Percentiles rank a stretch among this genome's conserved stretches.
Conservation (phyloP, 768 basidiomycete species). For the Suillus subalutaceus region DNA sequence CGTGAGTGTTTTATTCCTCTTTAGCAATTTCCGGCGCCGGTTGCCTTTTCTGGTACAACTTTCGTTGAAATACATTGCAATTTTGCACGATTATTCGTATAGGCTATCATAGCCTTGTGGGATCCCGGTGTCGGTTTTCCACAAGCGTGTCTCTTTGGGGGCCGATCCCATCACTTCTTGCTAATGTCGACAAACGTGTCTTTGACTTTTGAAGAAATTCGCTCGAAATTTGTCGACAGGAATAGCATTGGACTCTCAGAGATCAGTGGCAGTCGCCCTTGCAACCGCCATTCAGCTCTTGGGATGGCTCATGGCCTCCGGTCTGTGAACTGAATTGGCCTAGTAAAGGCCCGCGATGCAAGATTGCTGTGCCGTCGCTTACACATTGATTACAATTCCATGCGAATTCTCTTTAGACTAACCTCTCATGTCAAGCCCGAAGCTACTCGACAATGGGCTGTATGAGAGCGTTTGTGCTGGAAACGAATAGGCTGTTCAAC, state of each 20-base stretch:
- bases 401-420: slow-evolving; percentile 15
- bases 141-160: slow-evolving; percentile 20
- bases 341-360: neutral
- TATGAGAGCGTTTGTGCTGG: neutral
- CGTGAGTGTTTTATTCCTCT: slow-evolving; percentile 10
- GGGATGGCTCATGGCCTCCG: slow-evolving; percentile 5
- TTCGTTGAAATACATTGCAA: neutral
- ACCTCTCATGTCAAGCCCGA: slow-evolving; percentile 17
- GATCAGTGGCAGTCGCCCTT: slow-evolving; percentile 9
- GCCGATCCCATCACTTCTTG: slow-evolving; percentile 8
- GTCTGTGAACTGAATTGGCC: slow-evolving; percentile 6
- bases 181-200: slow-evolving; percentile 18
- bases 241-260: slow-evolving; percentile 20
- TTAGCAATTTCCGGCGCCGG: neutral
- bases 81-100: slow-evolving; percentile 7
- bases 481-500: neutral
- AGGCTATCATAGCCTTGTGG: slow-evolving; percentile 9
- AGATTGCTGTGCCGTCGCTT: neutral
- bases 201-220: slow-evolving; percentile 11
- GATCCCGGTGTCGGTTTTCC: slow-evolving; percentile 17
- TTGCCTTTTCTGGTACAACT: neutral
- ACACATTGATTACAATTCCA: slow-evolving; percentile 4
- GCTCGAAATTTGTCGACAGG: slow-evolving; percentile 10
- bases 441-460: neutral
- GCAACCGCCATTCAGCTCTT: slow-evolving; percentile 6